Evolutionary conservation across 2,329 filamentous ascomycete species (phyloP).

Genomic region (Neonectria faginata): DNA sequence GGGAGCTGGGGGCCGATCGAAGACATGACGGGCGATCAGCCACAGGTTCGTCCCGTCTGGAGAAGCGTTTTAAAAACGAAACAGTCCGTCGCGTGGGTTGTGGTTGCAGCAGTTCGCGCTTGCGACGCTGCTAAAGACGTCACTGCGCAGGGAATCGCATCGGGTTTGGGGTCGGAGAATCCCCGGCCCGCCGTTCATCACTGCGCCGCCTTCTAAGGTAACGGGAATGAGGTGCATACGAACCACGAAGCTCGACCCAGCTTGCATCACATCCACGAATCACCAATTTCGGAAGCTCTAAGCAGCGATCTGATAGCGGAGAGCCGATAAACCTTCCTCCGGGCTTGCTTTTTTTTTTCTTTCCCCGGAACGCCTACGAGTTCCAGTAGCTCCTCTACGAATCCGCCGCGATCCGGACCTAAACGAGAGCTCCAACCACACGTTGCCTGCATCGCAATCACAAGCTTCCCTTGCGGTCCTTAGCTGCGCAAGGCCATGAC

Average conservation of each 20-base stretch:
- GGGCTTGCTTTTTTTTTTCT: not conserved
- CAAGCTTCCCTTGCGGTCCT: constrained; percentile 28
- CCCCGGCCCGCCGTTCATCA: constrained; percentile 40
- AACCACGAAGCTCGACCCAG: constrained; percentile 44
- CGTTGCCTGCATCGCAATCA: constrained; percentile 36
- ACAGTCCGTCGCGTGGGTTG: constrained; percentile 21
- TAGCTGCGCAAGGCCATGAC: constrained; percentile 44
- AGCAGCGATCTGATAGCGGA: constrained; percentile 4
- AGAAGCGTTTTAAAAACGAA: constrained; percentile 14
- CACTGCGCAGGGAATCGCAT: constrained; percentile 34
- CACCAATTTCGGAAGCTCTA: constrained; percentile 25
- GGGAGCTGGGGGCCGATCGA: constrained; percentile 79
- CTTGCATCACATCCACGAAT: constrained; percentile 32
- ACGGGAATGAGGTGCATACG: constrained; percentile 39
- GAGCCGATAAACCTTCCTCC: not conserved
- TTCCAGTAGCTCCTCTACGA: not conserved
- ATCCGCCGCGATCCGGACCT: constrained; percentile 27
- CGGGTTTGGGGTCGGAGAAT: constrained; percentile 40
- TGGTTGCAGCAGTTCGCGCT: constrained; percentile 27
- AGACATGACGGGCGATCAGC: constrained; percentile 62
- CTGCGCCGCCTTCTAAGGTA: constrained; percentile 35
- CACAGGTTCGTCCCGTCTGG: constrained; percentile 12
- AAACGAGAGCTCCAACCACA: constrained; percentile 41
- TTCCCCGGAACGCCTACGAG: constrained; percentile 13
- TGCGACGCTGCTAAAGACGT: constrained; percentile 40